Conservation (phyloP, 2,329 filamentous ascomycete genomes). For the Penicillium sp. region DNA sequence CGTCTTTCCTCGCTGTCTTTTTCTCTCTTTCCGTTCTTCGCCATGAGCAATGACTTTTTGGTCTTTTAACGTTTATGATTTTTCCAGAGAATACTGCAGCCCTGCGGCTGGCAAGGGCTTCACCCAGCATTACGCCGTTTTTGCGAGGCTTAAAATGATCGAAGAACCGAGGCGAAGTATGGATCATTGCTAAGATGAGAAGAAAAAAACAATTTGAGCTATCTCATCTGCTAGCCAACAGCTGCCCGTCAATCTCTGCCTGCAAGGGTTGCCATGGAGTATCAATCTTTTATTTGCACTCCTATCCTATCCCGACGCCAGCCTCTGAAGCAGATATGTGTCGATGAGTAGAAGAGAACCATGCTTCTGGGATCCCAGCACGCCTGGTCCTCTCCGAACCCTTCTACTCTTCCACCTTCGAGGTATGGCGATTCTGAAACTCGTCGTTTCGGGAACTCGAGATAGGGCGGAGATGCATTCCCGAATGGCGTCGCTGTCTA, state of each 20-base stretch:
- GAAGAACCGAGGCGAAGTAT: not conserved
- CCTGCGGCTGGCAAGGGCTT: too few relatives aligned
- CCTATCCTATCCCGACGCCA: not conserved
- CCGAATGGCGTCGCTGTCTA: not conserved
- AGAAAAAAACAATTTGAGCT: not conserved
- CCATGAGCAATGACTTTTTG: too few relatives aligned
- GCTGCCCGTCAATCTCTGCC: not conserved
- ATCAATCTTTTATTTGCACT: not conserved
- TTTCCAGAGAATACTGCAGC: too few relatives aligned
- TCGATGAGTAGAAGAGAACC: not conserved
- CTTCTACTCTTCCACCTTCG: not conserved
- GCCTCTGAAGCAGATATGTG: not conserved
- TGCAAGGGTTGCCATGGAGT: not conserved
- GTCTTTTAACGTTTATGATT: too few relatives aligned
- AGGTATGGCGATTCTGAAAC: not conserved
- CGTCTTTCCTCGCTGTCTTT: not conserved
- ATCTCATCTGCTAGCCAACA: conserved; percentile 1
- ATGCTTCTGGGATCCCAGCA: not conserved
- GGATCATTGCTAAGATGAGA: not conserved
- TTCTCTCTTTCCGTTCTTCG: not conserved
- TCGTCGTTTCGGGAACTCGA: not conserved
- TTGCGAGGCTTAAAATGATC: too few relatives aligned
- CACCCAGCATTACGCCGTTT: too few relatives aligned
- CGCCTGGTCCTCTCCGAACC: not conserved
- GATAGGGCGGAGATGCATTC: not conserved